Conservation (phyloP, 208 protist genomes). For the Leishmania lainsoni region DNA sequence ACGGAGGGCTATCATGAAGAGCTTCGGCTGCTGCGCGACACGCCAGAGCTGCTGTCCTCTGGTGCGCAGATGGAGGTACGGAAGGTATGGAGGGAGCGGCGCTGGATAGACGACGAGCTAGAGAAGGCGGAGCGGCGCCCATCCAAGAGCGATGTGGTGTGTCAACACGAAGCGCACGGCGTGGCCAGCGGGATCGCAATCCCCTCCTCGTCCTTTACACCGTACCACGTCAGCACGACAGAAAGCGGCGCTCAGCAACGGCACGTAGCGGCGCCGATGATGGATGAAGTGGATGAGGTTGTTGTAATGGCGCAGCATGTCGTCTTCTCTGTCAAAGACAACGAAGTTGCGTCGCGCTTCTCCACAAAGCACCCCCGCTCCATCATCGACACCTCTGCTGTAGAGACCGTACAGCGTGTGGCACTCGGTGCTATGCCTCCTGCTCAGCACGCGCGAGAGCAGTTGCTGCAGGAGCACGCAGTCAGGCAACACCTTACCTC, state of each 20-base stretch:
- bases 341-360: constrained; percentile 22
- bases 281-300: constrained; percentile 27
- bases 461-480: constrained; percentile 28
- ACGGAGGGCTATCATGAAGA: constrained; percentile 59
- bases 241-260: neutral
- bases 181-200: neutral
- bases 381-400: constrained; percentile 47
- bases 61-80: constrained; percentile 23
- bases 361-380: constrained; percentile 48
- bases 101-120: constrained; percentile 25
- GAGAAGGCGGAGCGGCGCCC: neutral
- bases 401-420: constrained; percentile 38
- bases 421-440: constrained; percentile 43
- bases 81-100: constrained; percentile 25
- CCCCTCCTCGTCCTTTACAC: neutral
- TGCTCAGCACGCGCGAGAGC: constrained; percentile 18
- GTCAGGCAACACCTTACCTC: constrained; percentile 36
- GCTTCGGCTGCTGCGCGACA: constrained; percentile 42
- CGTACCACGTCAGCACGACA: neutral
- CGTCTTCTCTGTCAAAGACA: constrained; percentile 16
- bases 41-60: constrained; percentile 48
- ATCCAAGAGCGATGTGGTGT: constrained; percentile 7
- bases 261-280: neutral
- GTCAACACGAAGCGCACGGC: neutral
- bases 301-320: constrained; percentile 68